Conservation (phyloP, 2,329 filamentous ascomycete genomes). For the Stromatinia cepivora region DNA sequence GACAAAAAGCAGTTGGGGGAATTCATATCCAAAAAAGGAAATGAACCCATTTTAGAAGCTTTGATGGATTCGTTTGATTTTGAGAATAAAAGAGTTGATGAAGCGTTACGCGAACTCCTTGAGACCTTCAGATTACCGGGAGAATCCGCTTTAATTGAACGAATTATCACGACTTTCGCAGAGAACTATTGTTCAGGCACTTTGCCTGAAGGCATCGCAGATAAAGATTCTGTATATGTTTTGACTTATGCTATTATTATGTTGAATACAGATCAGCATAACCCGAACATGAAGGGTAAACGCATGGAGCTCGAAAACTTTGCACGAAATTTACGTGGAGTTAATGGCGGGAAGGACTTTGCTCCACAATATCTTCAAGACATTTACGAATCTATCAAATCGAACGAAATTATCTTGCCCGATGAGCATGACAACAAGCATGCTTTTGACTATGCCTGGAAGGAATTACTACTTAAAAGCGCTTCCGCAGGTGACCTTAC, state of each 20-base stretch:
- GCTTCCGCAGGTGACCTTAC: constrained; percentile 71
- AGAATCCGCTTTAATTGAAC: constrained; percentile 88
- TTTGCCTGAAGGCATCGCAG: constrained; percentile 71
- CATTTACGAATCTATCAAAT: constrained; percentile 89
- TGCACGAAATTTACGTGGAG: constrained; percentile 82
- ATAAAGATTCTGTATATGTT: constrained; percentile 86
- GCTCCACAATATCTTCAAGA: constrained; percentile 76
- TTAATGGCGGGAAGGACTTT: constrained; percentile 85
- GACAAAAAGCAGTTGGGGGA: constrained; percentile 92
- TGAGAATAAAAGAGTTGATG: constrained; percentile 79
- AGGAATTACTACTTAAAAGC: constrained; percentile 85
- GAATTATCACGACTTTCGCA: constrained; percentile 84
- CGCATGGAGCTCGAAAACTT: constrained; percentile 88
- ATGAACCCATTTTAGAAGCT: constrained; percentile 78
- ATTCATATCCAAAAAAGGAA: constrained; percentile 86
- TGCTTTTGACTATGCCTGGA: constrained; percentile 97
- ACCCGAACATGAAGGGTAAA: constrained; percentile 79
- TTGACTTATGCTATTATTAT: constrained; percentile 96
- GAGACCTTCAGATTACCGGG: constrained; percentile 92
- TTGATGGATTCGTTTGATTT: constrained; percentile 92
- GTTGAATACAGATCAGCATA: constrained; percentile 96
- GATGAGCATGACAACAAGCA: constrained; percentile 97
- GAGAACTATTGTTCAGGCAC: constrained; percentile 77
- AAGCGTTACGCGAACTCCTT: constrained; percentile 82
- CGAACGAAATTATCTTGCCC: constrained; percentile 91